Conservation (phyloP, 2,329 filamentous ascomycete species). For the Aureobasidium sp. region DNA sequence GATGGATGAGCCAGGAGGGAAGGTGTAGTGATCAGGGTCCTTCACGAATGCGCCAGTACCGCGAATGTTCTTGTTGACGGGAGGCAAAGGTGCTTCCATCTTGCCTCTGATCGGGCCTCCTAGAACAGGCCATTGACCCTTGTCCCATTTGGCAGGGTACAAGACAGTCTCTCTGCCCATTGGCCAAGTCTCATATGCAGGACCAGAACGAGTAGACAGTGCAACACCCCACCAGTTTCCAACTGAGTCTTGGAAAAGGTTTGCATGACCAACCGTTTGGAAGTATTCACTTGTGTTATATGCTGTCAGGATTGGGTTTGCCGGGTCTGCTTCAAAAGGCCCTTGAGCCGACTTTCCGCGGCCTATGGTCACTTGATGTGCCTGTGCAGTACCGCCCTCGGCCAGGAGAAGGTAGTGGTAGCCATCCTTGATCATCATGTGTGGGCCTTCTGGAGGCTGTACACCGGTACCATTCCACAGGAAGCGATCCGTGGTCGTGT, state of each 20-base stretch:
- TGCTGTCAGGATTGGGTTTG: conserved; percentile 25
- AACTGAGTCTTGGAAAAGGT: conserved; percentile 46
- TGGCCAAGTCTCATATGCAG: conserved; percentile 38
- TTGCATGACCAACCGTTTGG: conserved; percentile 52
- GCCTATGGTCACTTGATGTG: conserved; percentile 34
- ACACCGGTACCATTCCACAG: conserved; percentile 34
- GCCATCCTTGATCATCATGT: conserved; percentile 33
- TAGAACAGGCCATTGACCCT: conserved; percentile 31
- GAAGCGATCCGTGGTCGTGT: conserved; percentile 16
- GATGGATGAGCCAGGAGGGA: conserved; percentile 38
- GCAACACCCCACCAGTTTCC: conserved; percentile 50
- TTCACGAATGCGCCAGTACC: conserved; percentile 39
- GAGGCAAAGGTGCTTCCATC: conserved; percentile 40
- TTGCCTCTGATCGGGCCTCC: conserved; percentile 38
- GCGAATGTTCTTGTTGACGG: conserved; percentile 28
- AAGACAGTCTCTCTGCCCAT: conserved; percentile 52
- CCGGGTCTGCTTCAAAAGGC: conserved; percentile 22
- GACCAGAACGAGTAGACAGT: conserved; percentile 41
- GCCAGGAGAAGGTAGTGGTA: conserved; percentile 33
- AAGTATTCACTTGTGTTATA: conserved; percentile 27
- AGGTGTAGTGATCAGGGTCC: conserved; percentile 41
- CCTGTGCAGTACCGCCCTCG: conserved; percentile 35
- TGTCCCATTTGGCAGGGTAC: conserved; percentile 43
- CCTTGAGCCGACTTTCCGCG: conserved; percentile 29
- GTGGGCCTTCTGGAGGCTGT: conserved; percentile 30